Percentiles rank a stretch among this genome's conserved stretches.
phyloP scores from a whole-genome alignment of 257 asterid genomes.

The Verbascum thapsus region DNA sequence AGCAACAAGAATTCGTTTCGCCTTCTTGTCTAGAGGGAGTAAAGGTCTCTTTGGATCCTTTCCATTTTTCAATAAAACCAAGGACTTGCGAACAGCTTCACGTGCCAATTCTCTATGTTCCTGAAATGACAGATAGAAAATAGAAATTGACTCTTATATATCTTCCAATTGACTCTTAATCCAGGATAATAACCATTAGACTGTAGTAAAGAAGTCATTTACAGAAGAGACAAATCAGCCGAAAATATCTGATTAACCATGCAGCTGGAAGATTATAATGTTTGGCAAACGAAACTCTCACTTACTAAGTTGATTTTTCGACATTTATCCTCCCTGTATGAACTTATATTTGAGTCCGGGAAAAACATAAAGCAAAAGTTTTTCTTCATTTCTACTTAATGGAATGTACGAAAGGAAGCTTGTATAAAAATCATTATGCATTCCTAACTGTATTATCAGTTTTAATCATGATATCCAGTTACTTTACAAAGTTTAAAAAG shows the following conservation, averaged over 20 bases:
- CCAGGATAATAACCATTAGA: conserved; percentile 6
- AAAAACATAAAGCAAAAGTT: not conserved
- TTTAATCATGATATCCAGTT: conserved; percentile 2
- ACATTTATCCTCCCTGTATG: not conserved
- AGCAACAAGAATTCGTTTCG: conserved; percentile 72
- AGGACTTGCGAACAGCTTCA: conserved; percentile 70
- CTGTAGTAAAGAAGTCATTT: not conserved
- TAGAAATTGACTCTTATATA: conserved; percentile 13
- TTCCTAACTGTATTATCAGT: not conserved
- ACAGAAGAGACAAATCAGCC: not conserved
- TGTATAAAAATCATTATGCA: not conserved
- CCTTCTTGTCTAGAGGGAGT: conserved; percentile 79
- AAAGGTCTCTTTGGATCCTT: conserved; percentile 75
- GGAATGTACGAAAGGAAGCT: not conserved
- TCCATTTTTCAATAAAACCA: conserved; percentile 91
- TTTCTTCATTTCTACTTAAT: too few relatives aligned
- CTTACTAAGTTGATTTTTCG: not conserved
- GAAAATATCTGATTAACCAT: not conserved
- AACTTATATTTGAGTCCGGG: not conserved
- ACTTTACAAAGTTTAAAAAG: not conserved
- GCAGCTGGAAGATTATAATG: conserved; percentile 3
- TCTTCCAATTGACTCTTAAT: not conserved
- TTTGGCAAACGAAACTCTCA: not conserved
- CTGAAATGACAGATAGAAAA: conserved; percentile 27
- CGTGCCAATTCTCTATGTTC: conserved; percentile 57